Base-by-base conservation (phyloP, 345 rosid species). In the Triadica sebifera region DNA sequence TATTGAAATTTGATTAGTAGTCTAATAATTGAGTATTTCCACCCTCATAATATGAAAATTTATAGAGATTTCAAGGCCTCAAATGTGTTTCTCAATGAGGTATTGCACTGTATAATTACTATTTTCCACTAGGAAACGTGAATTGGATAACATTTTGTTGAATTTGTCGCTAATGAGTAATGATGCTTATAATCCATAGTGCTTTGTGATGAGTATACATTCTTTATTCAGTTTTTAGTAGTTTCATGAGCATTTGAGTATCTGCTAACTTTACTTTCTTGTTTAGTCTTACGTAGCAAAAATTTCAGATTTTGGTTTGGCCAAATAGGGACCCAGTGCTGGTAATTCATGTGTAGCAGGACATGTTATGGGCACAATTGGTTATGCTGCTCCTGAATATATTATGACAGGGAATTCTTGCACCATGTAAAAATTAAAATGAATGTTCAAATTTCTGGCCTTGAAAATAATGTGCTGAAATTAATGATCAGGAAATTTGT, bases 11-110 rank as follows among this genome's bases (percentile, higher is more conserved):
- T n/a, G n/a, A n/a, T n/a, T n/a, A n/a, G n/a, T n/a, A n/a, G n/a
- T n/a, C n/a, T n/a, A n/a, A n/a, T n/a, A n/a, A n/a, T n/a, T n/a
- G n/a, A n/a, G n/a, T n/a, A n/a, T n/a, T n/a, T n/a, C n/a, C 8
- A 41, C 5, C 45, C 5, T 41, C 45, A 41, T 8, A 41, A 41
- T 41, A 6, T 41, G n/a, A n/a, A n/a, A 20, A 65, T 65, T 65
- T 65, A 45, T 19, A 65, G 69, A 46, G 69, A 65, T 65, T 65
- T 65, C 69, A 65, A 65, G 53, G 8, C 53, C 50, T 65, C 69
- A 22, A 65, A 65, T 22, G 17, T 45, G 16, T 19, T 65, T 37
- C 69, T 65, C 25, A 38, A 65, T 65, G 66, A 62, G 69, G 37
- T 65, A 22, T 20, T 45, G 17, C 8, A 6, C 46, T n/a, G n/a